Evolutionary conservation across 2,329 filamentous ascomycete genomes (phyloP).

Genomic region (Apiospora koreana): DNA sequence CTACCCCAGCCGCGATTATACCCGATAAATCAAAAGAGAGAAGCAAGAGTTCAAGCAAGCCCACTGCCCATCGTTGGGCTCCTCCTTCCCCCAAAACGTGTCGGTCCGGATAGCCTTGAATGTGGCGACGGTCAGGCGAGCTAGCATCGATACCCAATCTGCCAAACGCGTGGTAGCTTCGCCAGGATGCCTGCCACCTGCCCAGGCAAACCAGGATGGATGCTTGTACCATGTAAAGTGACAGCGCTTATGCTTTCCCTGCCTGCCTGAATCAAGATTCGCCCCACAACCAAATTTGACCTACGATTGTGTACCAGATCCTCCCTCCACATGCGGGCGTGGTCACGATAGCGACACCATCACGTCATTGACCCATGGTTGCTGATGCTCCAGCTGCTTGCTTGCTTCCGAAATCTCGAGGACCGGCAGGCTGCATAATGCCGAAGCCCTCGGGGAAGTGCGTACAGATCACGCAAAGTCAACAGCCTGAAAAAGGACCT

Average conservation of each 20-base stretch:
- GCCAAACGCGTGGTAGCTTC: not conserved
- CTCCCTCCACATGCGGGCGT: not conserved
- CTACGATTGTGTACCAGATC: not conserved
- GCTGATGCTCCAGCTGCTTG: not conserved
- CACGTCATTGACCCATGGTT: not conserved
- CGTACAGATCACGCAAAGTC: not conserved
- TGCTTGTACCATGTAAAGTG: constrained; percentile 1
- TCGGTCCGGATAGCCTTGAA: not conserved
- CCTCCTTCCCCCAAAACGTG: not conserved
- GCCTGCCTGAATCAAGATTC: not conserved
- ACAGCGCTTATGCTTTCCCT: not conserved
- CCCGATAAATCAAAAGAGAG: not conserved
- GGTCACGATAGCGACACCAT: not conserved
- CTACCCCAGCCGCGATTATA: not conserved
- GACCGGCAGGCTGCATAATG: not conserved
- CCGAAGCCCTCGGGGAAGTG: not conserved
- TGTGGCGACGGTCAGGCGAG: not conserved
- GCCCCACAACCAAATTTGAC: not conserved
- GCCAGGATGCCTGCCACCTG: not conserved
- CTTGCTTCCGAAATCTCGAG: not conserved
- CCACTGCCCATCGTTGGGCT: not conserved
- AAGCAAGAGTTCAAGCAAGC: not conserved
- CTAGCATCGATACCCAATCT: constrained; percentile 8
- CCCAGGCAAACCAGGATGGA: not conserved
- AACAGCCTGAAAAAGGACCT: no score